A percentile compares a stretch with the other conserved stretches of the same genome.
phyloP scores from a whole-genome alignment of 2,329 filamentous ascomycete genomes.

The Stemphylium beticola region DNA sequence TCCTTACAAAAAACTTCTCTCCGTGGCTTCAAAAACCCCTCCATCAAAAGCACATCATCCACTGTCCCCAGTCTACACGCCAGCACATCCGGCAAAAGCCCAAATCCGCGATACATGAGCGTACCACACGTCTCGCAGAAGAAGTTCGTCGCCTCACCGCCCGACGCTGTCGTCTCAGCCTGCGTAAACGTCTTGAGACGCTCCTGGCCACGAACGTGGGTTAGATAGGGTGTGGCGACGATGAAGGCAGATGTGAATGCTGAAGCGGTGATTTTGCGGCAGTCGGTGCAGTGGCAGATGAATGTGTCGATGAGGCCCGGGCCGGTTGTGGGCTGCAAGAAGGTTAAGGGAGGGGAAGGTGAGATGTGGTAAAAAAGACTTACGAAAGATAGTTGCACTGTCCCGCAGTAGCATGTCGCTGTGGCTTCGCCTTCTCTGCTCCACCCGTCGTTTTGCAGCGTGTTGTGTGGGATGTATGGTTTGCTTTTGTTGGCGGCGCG shows the following conservation, averaged over 20 bases:
- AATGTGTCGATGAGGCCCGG: constrained; percentile 58
- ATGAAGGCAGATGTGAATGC: background rate
- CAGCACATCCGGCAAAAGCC: too few species aligned
- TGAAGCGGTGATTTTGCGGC: constrained; percentile 45
- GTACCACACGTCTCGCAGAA: constrained; percentile 67
- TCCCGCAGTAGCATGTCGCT: background rate
- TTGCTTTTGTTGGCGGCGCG: too few species aligned
- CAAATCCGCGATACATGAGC: constrained; percentile 61
- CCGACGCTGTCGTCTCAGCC: background rate
- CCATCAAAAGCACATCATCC: too few species aligned
- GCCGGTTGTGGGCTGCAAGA: too few species aligned
- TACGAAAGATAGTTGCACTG: background rate
- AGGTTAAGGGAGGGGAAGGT: too few species aligned
- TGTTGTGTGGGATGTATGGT: too few species aligned
- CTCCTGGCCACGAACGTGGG: background rate
- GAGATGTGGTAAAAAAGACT: background rate
- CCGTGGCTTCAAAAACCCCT: too few species aligned
- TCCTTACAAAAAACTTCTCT: too few species aligned
- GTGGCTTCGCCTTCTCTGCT: background rate
- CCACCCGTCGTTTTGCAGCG: background rate
- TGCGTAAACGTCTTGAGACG: background rate
- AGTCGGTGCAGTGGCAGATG: constrained; percentile 67
- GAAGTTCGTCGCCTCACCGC: constrained; percentile 62
- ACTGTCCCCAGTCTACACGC: too few species aligned
- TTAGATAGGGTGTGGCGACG: background rate